Conservation (phyloP, 1,284 basidiomycete genomes). For the Paramarasmius palmivorus region DNA sequence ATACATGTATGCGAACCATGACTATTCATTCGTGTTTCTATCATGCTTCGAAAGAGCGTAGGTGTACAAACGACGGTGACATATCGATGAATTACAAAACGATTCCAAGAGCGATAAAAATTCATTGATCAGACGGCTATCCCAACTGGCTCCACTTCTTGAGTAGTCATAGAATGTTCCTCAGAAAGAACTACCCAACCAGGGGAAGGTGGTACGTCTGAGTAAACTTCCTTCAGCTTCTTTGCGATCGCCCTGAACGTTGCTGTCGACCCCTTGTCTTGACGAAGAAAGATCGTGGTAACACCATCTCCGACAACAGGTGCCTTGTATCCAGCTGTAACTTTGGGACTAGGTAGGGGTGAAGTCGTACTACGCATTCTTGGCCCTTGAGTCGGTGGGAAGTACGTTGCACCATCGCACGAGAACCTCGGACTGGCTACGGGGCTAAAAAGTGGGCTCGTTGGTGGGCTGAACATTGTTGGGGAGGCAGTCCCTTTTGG, state of each 20-base stretch:
- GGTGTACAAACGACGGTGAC: no score
- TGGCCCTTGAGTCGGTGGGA: neutral
- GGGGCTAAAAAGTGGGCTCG: slow-evolving; percentile 13
- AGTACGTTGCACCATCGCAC: neutral
- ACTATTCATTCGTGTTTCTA: no score
- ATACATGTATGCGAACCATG: no score
- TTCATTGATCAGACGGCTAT: no score
- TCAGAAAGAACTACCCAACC: no score
- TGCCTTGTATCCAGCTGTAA: slow-evolving; percentile 38
- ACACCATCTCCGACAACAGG: slow-evolving; percentile 55
- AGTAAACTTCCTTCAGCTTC: slow-evolving; percentile 58
- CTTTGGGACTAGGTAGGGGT: slow-evolving; percentile 37
- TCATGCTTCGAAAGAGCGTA: no score
- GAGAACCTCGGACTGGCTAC: slow-evolving; percentile 13
- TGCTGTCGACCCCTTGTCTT: slow-evolving; percentile 87
- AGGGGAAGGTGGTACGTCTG: neutral
- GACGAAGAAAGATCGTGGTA: slow-evolving; percentile 66
- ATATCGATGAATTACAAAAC: no score
- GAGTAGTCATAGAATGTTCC: no score
- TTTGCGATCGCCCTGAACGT: slow-evolving; percentile 79
- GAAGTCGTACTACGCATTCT: neutral
- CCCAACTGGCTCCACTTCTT: no score
- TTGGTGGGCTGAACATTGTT: slow-evolving; percentile 2
- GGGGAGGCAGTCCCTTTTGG: slow-evolving; percentile 16
- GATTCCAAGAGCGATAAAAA: no score